phyloP scores from a whole-genome alignment of 179 eudicot species.

The Sideroxylon spinosum region DNA sequence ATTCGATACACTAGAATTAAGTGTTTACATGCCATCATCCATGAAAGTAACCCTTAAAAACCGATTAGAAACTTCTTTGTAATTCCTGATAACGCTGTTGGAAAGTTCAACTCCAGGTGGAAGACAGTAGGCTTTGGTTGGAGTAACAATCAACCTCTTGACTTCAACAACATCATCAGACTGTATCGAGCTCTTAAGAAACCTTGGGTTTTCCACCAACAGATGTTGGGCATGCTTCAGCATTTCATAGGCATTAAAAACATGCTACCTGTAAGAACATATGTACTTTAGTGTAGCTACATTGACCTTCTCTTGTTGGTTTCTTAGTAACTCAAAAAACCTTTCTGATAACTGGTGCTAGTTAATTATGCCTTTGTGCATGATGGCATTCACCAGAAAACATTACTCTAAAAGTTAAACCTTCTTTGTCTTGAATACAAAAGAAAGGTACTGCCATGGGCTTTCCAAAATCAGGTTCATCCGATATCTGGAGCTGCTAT shows the following conservation, averaged over 20 bases:
- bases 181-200: slow-evolving; percentile 37
- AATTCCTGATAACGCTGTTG: slow-evolving; percentile 73
- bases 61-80: slow-evolving; percentile 63
- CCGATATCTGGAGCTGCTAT: slow-evolving; percentile 30
- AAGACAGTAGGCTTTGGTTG: slow-evolving; percentile 80
- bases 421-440: slow-evolving; percentile 48
- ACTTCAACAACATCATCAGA: slow-evolving; percentile 59
- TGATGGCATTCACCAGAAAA: slow-evolving; percentile 65
- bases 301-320: slow-evolving; percentile 48
- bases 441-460: slow-evolving; percentile 54
- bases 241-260: slow-evolving; percentile 53
- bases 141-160: slow-evolving; percentile 73
- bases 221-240: slow-evolving; percentile 56
- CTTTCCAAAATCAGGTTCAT: slow-evolving; percentile 62
- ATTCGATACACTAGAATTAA: slow-evolving; percentile 51
- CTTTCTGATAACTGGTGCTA: slow-evolving; percentile 57
- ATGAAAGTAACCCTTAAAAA: slow-evolving; percentile 84
- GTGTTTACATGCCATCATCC: slow-evolving; percentile 82
- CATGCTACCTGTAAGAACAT: slow-evolving; percentile 49
- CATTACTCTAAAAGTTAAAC: slow-evolving; percentile 47
- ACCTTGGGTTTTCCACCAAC: slow-evolving; percentile 66
- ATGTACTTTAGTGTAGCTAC: slow-evolving; percentile 67
- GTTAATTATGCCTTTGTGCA: slow-evolving; percentile 76
- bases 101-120: slow-evolving; percentile 85
- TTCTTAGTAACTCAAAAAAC: slow-evolving; percentile 49